Base-by-base conservation (phyloP, 306 rosid species). In the Trifolium pratense region DNA sequence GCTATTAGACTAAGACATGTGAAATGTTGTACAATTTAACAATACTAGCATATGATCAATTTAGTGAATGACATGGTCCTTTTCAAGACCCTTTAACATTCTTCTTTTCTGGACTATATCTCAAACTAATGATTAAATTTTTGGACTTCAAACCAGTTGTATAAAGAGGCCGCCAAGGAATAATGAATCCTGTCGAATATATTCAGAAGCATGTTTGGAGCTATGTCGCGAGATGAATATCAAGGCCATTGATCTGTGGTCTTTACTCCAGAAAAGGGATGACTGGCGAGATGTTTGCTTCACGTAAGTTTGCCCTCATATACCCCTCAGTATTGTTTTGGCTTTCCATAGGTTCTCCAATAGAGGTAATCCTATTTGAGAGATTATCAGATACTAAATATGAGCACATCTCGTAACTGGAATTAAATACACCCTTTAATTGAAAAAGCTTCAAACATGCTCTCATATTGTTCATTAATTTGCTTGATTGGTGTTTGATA, bases 161-260 rank as follows among this genome's bases (percentile, higher is more conserved):
- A 1, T 17, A 17, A 3, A 3, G 65, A 39, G 1, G 9, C 4
- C 26, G n/a, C 26, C 6, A 16, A 76, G 93, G 75, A 83, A 84
- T 51, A 84, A 89, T 9, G 87, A 89, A 78, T 66, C 74, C 0
- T 85, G 90, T 72, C 52, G 85, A 68, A 78, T 73, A 48, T 93
- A 93, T 61, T 88, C 97, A 62, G 93, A 91, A 67, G 97, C 96
- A 26, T 89, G 93, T 75, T 4, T 86, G 73, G 80, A 86, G 73
- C 65, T 91, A 1, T 91, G 91, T 79, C 71, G 74, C 12, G 96
- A 85, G 79, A 77, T 87, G 81, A 75, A 85, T 45, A 71, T 91
- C 62, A 84, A 89, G 64, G 89, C 76, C 53, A 75, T 91, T 65
- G 89, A 93, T 78, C 45, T 93, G 4, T 91, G 87, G 89, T 82